phyloP scores from a whole-genome alignment of 192 early-diverging fungal genomes.

The Spizellomyces sp. region DNA sequence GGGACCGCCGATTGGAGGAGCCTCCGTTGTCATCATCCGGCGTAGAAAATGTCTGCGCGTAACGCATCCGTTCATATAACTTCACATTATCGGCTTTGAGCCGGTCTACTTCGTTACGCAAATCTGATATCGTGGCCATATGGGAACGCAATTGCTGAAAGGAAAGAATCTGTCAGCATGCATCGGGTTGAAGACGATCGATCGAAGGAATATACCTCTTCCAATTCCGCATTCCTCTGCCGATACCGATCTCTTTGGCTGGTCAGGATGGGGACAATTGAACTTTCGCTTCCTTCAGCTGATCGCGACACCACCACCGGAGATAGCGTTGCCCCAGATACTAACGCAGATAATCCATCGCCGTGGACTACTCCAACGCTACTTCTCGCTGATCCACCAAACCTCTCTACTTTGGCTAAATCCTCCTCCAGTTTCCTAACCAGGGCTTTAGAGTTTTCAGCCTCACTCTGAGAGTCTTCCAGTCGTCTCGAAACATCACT shows the following conservation, averaged over 20 bases:
- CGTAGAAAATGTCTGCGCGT: slow-evolving; percentile 70
- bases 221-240: slow-evolving; percentile 83
- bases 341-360: slow-evolving; percentile 8
- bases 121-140: slow-evolving; percentile 52
- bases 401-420: slow-evolving; percentile 41
- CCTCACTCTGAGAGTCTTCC: slow-evolving; percentile 48
- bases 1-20: background rate
- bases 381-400: slow-evolving; percentile 1
- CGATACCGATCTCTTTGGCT: slow-evolving; percentile 88
- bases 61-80: slow-evolving; percentile 88
- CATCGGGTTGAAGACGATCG: background rate
- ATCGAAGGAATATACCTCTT: slow-evolving; percentile 51
- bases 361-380: background rate
- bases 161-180: slow-evolving; percentile 10
- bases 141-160: slow-evolving; percentile 47
- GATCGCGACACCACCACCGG: background rate
- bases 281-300: background rate
- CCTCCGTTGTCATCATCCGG: background rate
- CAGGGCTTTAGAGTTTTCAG: slow-evolving; percentile 58
- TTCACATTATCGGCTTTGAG: slow-evolving; percentile 85
- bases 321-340: slow-evolving; percentile 3
- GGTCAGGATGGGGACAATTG: slow-evolving; percentile 83
- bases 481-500: slow-evolving; percentile 22
- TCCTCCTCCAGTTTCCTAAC: slow-evolving; percentile 56
- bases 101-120: slow-evolving; percentile 64